phyloP scores from a whole-genome alignment of 805 yeast genomes.

The Nakazawaea laoshanensis region DNA sequence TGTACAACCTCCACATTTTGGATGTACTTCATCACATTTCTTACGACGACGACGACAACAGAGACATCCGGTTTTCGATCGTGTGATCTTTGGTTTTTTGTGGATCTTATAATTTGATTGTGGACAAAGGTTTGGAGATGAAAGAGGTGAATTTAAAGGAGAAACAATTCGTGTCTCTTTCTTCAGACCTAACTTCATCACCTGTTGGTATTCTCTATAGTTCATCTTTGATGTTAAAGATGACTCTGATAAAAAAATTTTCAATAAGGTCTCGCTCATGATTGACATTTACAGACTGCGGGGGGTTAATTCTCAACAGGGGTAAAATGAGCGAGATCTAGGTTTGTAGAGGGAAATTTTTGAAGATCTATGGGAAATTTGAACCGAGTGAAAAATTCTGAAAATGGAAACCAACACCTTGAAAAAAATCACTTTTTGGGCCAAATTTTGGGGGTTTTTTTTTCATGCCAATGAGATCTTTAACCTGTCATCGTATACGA shows the following conservation, averaged over 20 bases:
- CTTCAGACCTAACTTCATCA: conserved; percentile 7
- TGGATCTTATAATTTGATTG: conserved; percentile 68
- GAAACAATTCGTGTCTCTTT: neutral
- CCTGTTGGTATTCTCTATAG: conserved; percentile 10
- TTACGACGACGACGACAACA: conserved; percentile 11
- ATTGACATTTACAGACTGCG: no score
- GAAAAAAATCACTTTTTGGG: no score
- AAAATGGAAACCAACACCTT: no score
- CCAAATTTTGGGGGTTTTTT: neutral
- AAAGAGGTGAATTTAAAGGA: conserved; percentile 8
- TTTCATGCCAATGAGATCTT: conserved; percentile 18
- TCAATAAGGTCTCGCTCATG: no score
- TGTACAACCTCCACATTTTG: conserved; percentile 13
- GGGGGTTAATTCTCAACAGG: no score
- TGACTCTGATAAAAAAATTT: no score
- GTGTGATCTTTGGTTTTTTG: conserved; percentile 9
- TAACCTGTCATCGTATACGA: conserved; percentile 20
- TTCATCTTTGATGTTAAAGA: conserved; percentile 4
- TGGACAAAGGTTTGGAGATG: conserved; percentile 7
- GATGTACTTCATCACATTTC: conserved; percentile 13
- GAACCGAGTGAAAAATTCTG: no score
- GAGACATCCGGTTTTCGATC: conserved; percentile 10
- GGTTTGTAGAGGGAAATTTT: no score
- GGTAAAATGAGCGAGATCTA: no score
- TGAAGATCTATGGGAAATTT: no score